Percentiles rank a stretch among this genome's conserved stretches.
Conservation (phyloP, 176 grass and related monocot genomes). For the Rhipidocladum racemiflorum region DNA sequence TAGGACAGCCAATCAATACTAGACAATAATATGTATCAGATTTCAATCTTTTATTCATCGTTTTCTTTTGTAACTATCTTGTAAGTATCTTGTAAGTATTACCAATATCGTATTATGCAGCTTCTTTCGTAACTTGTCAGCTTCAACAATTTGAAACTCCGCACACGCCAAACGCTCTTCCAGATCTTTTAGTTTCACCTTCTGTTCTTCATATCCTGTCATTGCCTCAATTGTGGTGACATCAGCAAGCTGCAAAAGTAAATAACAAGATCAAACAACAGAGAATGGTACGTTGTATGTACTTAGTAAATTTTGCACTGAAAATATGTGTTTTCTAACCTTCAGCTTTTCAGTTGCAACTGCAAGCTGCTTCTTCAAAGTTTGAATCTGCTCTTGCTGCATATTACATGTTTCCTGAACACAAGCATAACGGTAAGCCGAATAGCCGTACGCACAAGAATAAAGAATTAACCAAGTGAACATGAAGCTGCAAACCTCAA, state of each 20-base stretch:
- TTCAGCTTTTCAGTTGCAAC: conserved; percentile 59
- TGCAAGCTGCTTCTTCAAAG: conserved; percentile 54
- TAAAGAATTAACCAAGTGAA: not conserved
- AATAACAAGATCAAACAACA: conserved; percentile 2
- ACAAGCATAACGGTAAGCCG: conserved; percentile 1
- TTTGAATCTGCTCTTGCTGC: conserved; percentile 58
- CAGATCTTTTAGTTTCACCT: conserved; percentile 62
- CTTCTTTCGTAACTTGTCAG: conserved; percentile 76
- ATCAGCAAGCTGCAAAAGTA: conserved; percentile 67
- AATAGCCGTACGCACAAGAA: not conserved
- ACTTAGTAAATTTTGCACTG: not conserved
- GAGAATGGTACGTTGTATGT: not conserved
- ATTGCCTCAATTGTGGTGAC: conserved; percentile 59
- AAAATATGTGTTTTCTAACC: conserved; percentile 36
- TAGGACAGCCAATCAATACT: not conserved
- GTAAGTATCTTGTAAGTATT: not conserved
- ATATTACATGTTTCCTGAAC: conserved; percentile 50
- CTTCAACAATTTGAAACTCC: conserved; percentile 82
- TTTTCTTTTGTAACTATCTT: not conserved
- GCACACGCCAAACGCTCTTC: conserved; percentile 66
- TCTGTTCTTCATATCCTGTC: conserved; percentile 65
- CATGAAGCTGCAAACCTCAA: conserved; percentile 57
- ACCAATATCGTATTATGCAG: conserved; percentile 98
- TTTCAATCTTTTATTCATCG: not conserved
- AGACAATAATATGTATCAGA: not conserved